Evolutionary conservation across 139 green algal species (phyloP), one percentile per base, ranked within the genome.

Genomic region (Coccomyxa sp.): DNA sequence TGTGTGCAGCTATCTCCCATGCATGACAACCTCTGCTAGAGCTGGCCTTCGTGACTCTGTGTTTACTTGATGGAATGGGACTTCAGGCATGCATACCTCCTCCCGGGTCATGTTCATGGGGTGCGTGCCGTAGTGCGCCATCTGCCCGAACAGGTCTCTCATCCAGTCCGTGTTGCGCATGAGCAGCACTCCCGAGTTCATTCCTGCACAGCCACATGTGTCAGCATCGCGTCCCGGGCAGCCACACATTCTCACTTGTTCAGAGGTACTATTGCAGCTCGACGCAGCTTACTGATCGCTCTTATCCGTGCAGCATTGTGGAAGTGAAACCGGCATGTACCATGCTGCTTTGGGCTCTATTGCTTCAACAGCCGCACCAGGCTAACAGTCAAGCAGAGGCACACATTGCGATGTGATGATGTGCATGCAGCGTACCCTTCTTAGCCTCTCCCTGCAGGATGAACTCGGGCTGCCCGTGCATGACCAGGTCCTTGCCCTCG

Each of bases 131-230:
- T 71, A 79, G 9, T 31, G 35, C 34, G 36, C 55, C 40, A 72
- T 55, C 58, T 50, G 27, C 6, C 39, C 44, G 33, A 76, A 10
- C 33, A 81, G 14, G 39, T 70, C n/a, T 6, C 77, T 40, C 18
- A 50, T 73, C 77, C 77, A 81, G n/a, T 73, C 77, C 27, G 39
- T 77, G 44, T 81, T 81, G 35, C 77, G 77, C 29, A 81, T n/a
- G 7, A 69, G 73, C 41, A 78, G 41, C 40, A 78, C 31, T 29
- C 44, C 31, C 14, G n/a, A 70, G 35, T 44, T n/a, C 33, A 78
- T 64, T 40, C 41, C 44, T 33, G 35, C 55, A 6, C n/a, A n/a
- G n/a, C n/a, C n/a, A n/a, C n/a, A n/a, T n/a, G n/a, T n/a, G n/a
- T n/a, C n/a, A n/a, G n/a, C n/a, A n/a, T n/a, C n/a, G n/a, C n/a